These are phyloP conservation scores for Cordyceps javanica DNA, from an alignment of 2,329 filamentous ascomycete species.

Conservation along the genomic window DNA sequence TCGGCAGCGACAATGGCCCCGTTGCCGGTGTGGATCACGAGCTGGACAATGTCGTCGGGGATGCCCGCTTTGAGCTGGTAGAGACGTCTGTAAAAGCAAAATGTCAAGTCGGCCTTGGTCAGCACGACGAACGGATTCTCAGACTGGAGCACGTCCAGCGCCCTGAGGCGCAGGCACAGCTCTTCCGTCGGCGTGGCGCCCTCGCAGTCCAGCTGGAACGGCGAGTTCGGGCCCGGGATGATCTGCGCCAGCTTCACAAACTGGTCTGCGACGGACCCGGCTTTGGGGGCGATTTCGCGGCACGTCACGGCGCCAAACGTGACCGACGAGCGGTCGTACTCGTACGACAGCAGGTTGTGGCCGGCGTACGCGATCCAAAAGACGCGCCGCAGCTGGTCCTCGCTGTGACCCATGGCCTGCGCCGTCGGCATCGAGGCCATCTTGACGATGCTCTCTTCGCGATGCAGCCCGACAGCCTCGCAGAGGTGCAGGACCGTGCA, in stretches of 20 bases:
- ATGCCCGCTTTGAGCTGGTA: no score
- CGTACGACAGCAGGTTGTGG: no score
- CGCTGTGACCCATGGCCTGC: slow-evolving; percentile 14
- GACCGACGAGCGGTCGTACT: no score
- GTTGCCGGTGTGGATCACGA: no score
- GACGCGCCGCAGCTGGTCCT: slow-evolving; percentile 17
- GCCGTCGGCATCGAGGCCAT: slow-evolving; percentile 16
- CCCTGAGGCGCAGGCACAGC: slow-evolving; percentile 17
- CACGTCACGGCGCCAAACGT: no score
- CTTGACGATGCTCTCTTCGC: slow-evolving; percentile 19
- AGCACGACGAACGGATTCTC: slow-evolving; percentile 17
- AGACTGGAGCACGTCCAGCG: slow-evolving; percentile 12
- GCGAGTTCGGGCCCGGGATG: slow-evolving; percentile 18
- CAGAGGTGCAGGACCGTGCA: slow-evolving; percentile 19
- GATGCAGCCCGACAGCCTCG: slow-evolving; percentile 19
- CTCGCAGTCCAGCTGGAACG: slow-evolving; percentile 15
- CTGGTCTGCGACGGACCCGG: slow-evolving; percentile 18
- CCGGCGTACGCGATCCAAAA: no score
- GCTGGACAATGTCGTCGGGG: no score
- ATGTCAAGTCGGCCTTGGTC: no score
- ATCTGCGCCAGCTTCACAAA: slow-evolving; percentile 17
- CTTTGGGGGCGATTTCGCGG: slow-evolving; percentile 12
- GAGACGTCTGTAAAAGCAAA: no score
- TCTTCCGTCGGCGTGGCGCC: slow-evolving; percentile 13
- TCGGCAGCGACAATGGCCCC: no score